phyloP scores from a whole-genome alignment of 140 eudicot genomes.

The Senecio squalidus region DNA sequence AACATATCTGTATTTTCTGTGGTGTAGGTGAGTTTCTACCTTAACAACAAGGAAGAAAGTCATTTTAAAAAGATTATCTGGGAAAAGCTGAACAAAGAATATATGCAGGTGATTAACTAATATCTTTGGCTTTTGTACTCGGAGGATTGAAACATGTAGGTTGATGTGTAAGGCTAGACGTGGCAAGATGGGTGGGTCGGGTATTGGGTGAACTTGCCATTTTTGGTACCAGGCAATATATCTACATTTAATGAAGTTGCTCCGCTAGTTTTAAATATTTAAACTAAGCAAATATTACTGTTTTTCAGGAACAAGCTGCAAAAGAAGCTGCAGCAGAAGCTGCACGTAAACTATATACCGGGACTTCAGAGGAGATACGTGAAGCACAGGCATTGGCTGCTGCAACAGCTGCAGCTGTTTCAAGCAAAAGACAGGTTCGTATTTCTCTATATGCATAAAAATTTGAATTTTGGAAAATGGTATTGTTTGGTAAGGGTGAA shows the following conservation, averaged over 20 bases:
- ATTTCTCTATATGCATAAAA: background rate
- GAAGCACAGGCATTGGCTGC: slow-evolving; percentile 60
- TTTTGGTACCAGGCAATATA: too few species aligned
- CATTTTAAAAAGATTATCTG: slow-evolving; percentile 51
- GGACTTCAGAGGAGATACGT: slow-evolving; percentile 47
- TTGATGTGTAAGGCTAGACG: background rate
- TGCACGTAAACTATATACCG: slow-evolving; percentile 39
- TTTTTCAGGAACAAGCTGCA: slow-evolving; percentile 64
- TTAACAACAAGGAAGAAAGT: slow-evolving; percentile 58
- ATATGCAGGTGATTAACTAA: slow-evolving; percentile 48
- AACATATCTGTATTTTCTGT: background rate
- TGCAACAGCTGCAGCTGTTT: slow-evolving; percentile 45
- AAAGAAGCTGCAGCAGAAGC: slow-evolving; percentile 79
- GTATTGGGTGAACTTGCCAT: too few species aligned
- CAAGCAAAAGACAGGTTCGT: slow-evolving; percentile 36
- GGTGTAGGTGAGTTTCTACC: slow-evolving; percentile 55
- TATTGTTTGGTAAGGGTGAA: background rate
- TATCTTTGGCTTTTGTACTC: background rate
- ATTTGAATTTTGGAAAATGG: background rate
- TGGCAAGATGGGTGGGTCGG: too few species aligned
- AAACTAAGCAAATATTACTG: background rate
- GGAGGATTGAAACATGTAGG: background rate
- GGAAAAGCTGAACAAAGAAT: slow-evolving; percentile 73
- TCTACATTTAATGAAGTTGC: too few species aligned
- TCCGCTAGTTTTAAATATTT: background rate